Conservation (phyloP, 2,329 filamentous ascomycete species). For the Fusarium oxysporum region DNA sequence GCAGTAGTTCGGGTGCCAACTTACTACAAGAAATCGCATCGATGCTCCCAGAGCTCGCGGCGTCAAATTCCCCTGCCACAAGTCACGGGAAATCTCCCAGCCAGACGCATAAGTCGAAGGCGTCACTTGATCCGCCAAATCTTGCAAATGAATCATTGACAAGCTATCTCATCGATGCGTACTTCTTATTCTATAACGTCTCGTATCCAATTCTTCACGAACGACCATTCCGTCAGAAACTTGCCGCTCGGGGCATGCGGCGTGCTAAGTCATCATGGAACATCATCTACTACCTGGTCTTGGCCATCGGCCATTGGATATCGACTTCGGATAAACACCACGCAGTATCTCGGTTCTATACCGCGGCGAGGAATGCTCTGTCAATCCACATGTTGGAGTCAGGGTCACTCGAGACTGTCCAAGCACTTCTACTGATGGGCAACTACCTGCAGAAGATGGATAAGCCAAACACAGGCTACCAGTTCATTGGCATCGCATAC, state of each 20-base stretch:
- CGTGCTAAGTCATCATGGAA: neutral
- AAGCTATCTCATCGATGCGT: neutral
- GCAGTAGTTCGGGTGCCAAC: neutral
- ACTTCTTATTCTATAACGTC: neutral
- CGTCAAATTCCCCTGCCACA: neutral
- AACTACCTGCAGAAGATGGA: neutral
- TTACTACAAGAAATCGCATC: neutral
- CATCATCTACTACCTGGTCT: neutral
- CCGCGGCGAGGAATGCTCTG: neutral
- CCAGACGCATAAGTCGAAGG: neutral
- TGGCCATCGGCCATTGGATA: neutral
- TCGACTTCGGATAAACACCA: neutral
- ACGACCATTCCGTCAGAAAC: neutral
- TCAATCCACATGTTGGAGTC: neutral
- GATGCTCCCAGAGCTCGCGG: neutral
- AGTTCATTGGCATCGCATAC: neutral
- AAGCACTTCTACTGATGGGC: neutral
- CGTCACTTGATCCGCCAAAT: neutral
- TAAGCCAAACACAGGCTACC: neutral
- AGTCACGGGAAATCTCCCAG: neutral
- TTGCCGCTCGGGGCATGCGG: neutral
- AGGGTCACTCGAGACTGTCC: neutral
- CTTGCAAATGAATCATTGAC: neutral
- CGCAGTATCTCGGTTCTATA: neutral
- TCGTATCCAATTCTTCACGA: neutral